Conservation (phyloP, 2,329 filamentous ascomycete genomes). For the Aspergillus flavus region DNA sequence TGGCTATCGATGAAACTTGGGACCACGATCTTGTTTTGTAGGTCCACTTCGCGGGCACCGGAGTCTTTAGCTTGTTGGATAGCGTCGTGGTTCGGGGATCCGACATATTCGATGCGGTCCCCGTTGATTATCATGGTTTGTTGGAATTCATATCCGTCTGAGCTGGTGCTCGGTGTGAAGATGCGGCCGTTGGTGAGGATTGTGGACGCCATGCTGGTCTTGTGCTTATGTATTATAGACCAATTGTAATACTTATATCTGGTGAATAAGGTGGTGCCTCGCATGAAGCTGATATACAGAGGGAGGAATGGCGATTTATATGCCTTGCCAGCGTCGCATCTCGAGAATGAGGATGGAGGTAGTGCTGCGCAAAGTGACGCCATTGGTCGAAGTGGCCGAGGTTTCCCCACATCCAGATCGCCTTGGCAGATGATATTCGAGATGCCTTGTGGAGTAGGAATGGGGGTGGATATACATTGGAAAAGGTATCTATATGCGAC, state of each 20-base stretch:
- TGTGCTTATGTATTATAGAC: neutral
- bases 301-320: neutral
- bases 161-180: constrained; percentile 25
- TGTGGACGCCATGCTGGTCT: constrained; percentile 1
- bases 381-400: neutral
- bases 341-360: neutral
- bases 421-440: neutral
- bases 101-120: constrained; percentile 47
- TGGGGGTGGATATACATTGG: neutral
- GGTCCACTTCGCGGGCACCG: constrained; percentile 32
- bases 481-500: neutral
- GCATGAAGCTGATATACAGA: neutral
- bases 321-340: neutral
- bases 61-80: constrained; percentile 19
- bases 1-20: constrained; percentile 56
- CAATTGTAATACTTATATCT: neutral
- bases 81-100: constrained; percentile 24
- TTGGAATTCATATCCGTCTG: constrained; percentile 25
- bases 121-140: constrained; percentile 44
- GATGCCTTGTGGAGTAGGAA: neutral
- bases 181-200: constrained; percentile 39
- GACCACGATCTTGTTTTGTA: constrained; percentile 42
- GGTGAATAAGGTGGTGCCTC: fast-evolving
- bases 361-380: neutral
- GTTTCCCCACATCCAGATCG: neutral